Conservation (phyloP, 2,329 filamentous ascomycete genomes). For the Pyricularia pennisetigena region DNA sequence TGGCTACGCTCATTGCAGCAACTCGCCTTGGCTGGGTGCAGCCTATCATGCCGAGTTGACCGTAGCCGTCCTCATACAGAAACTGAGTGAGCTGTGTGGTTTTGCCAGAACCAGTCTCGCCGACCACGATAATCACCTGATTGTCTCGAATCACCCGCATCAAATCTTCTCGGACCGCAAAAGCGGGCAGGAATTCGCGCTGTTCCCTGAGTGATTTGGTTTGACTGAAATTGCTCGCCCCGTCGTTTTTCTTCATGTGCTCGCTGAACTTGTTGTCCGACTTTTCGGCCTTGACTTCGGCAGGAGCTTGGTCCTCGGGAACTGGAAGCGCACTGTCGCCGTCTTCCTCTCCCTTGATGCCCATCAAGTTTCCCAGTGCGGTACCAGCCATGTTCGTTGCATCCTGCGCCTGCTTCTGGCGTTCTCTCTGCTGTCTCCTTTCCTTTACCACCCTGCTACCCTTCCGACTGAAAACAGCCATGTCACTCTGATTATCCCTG, state of each 20-base stretch:
- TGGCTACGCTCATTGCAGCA: conserved; percentile 97
- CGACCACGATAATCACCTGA: conserved; percentile 92
- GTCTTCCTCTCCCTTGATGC: conserved; percentile 75
- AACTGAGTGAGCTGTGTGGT: conserved; percentile 97
- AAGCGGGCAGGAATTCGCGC: conserved; percentile 85
- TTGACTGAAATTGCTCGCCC: conserved; percentile 80
- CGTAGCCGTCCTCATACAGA: conserved; percentile 90
- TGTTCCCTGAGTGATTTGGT: conserved; percentile 88
- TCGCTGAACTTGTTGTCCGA: conserved; percentile 68
- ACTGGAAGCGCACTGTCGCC: conserved; percentile 80
- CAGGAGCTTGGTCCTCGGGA: conserved; percentile 49
- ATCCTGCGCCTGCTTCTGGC: conserved; percentile 88
- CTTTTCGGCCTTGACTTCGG: conserved; percentile 31
- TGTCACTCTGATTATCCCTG: conserved; percentile 88
- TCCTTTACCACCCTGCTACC: conserved; percentile 91
- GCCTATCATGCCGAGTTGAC: conserved; percentile 77
- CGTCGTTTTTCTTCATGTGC: conserved; percentile 76
- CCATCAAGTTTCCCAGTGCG: conserved; percentile 87
- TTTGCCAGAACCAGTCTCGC: conserved; percentile 95
- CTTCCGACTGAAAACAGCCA: conserved; percentile 96
- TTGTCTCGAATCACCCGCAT: conserved; percentile 90
- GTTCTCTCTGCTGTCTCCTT: conserved; percentile 80
- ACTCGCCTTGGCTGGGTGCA: conserved; percentile 96
- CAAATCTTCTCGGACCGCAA: conserved; percentile 90
- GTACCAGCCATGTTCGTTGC: conserved; percentile 91